Conservation (phyloP, 1,284 basidiomycete species). For the Cryptococcus jaspeensis region DNA sequence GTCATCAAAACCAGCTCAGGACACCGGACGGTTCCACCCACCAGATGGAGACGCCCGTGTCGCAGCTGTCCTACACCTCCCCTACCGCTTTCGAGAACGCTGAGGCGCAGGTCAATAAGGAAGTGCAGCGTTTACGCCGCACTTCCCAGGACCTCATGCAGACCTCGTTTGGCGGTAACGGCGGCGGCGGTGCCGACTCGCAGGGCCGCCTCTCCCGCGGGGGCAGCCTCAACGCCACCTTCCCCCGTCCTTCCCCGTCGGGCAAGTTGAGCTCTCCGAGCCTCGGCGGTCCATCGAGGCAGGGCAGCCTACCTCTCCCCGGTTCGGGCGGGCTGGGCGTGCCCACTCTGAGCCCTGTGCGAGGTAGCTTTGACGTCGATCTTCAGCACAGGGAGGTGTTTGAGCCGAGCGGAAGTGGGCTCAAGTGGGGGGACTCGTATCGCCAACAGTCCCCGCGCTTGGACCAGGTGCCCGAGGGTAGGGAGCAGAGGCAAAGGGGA, state of each 20-base stretch:
- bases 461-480: too few species aligned
- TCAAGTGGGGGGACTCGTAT: neutral
- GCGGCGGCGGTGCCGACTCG: slow-evolving; percentile 2
- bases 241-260: neutral
- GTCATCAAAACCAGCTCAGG: neutral
- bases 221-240: too few species aligned
- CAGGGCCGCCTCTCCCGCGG: neutral
- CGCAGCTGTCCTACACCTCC: slow-evolving; percentile 13
- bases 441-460: too few species aligned
- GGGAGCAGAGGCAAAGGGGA: neutral
- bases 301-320: slow-evolving; percentile 5
- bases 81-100: slow-evolving; percentile 18
- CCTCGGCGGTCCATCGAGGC: neutral
- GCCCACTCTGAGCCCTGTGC: neutral
- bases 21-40: neutral
- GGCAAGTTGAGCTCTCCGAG: neutral
- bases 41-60: slow-evolving; percentile 2
- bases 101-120: slow-evolving; percentile 18
- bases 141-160: slow-evolving; percentile 18
- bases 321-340: neutral
- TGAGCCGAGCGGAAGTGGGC: neutral
- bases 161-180: neutral
- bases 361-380: slow-evolving; percentile 7
- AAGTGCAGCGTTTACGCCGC: slow-evolving; percentile 13
- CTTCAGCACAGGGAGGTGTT: neutral